Conservation (phyloP, 306 rosid genomes). For the Vigna radiata region DNA sequence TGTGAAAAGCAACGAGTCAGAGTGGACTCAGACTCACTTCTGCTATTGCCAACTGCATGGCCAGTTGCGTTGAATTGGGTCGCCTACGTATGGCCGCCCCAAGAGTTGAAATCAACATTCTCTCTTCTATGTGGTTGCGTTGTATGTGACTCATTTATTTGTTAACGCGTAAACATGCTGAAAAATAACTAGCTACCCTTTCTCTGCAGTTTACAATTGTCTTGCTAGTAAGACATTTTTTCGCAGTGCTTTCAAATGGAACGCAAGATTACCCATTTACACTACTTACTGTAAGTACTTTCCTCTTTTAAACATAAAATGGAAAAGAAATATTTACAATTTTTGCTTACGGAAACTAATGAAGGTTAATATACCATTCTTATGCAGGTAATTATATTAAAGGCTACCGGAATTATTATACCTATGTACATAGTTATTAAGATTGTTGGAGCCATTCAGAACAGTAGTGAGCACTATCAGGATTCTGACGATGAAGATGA, state of each 20-base stretch:
- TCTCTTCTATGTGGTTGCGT: neutral
- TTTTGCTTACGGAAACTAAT: neutral
- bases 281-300: conserved; percentile 68
- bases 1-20: conserved; percentile 33
- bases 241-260: conserved; percentile 55
- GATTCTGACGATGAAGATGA: conserved; percentile 53
- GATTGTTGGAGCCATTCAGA: conserved; percentile 62
- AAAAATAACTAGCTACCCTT: conserved; percentile 21
- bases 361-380: neutral
- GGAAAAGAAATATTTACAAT: neutral
- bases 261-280: conserved; percentile 82
- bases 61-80: conserved; percentile 1
- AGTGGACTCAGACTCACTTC: conserved; percentile 4
- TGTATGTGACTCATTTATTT: too few species aligned
- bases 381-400: conserved; percentile 61
- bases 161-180: neutral
- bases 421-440: conserved; percentile 77
- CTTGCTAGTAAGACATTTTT: conserved; percentile 77
- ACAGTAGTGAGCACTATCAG: conserved; percentile 48
- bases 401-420: conserved; percentile 74
- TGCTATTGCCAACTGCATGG: conserved; percentile 8
- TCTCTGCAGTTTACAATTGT: conserved; percentile 72
- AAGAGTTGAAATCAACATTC: conserved; percentile 3
- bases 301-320: neutral
- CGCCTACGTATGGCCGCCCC: conserved; percentile 2